These are phyloP conservation scores for Mycena belliarum DNA, from an alignment of 768 basidiomycete species.

Conservation along the genomic window DNA sequence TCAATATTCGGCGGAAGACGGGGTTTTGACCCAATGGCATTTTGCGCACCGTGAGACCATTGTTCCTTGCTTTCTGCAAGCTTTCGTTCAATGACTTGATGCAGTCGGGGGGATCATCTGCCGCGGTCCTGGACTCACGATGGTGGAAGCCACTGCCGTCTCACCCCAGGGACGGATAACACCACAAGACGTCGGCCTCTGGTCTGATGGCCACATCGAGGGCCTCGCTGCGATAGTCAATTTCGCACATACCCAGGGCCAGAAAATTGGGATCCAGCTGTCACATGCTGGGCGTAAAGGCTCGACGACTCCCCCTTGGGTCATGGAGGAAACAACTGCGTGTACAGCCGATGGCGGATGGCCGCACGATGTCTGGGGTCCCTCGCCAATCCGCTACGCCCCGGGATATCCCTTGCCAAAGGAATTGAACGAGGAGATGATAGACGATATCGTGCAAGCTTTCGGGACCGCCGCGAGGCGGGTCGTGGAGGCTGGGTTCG, in stretches of 20 bases:
- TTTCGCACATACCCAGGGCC: conserved; percentile 71
- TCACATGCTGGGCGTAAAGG: conserved; percentile 81
- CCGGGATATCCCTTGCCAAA: conserved; percentile 52
- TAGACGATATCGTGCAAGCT: conserved; percentile 55
- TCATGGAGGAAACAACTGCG: conserved; percentile 38
- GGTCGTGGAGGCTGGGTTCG: conserved; percentile 60
- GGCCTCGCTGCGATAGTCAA: conserved; percentile 54
- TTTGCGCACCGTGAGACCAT: conserved; percentile 54
- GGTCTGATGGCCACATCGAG: conserved; percentile 59
- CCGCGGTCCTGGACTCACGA: conserved; percentile 56
- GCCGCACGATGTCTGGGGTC: conserved; percentile 56
- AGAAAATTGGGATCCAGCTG: conserved; percentile 74
- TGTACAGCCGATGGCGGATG: conserved; percentile 46
- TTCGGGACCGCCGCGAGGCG: conserved; percentile 54
- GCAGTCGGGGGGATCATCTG: conserved; percentile 55
- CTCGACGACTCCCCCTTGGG: conserved; percentile 63
- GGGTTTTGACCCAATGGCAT: conserved; percentile 56
- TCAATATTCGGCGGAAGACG: conserved; percentile 61
- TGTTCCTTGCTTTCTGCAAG: conserved; percentile 15
- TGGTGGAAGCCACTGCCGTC: conserved; percentile 71
- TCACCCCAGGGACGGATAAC: conserved; percentile 62
- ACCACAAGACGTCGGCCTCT: conserved; percentile 64
- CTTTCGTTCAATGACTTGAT: conserved; percentile 4
- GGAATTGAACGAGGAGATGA: conserved; percentile 56
- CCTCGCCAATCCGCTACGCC: conserved; percentile 50